Base-by-base conservation (phyloP, 2,329 filamentous ascomycete genomes). In the Fusarium illudens region DNA sequence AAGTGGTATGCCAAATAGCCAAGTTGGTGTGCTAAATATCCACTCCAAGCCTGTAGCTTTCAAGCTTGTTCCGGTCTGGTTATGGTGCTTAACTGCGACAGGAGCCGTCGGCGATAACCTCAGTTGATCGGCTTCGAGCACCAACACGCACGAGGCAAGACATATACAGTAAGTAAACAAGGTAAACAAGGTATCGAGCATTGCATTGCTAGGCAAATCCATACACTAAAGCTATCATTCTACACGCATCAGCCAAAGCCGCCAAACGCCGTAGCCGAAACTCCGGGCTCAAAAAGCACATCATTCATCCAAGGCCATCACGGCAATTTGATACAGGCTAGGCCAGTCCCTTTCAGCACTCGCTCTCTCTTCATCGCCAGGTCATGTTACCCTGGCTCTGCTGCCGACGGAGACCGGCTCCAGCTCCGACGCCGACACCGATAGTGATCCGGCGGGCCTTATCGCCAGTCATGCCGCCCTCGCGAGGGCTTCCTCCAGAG, bases 381-480 rank as follows among this genome's bases (percentile, higher is more conserved):
- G 65, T 54, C 50, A 71, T 63, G 56, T 65, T 73, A 8, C 73
- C 74, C 19, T 68, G 64, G 64, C 71, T 79, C 44, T 78, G 77
- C 49, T 75, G 73, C 32, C 77, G 73, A 22, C 75, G 73, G 39
- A 76, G 77, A 17, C 60, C 64, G 30, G 68, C 61, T 20, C 63
- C 60, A 50, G 67, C 58, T 20, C 64, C 69, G 20, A 74, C 65
- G 20, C 75, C 75, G 48, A 77, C 71, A 68, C 75, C 75, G 51
- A 81, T 80, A 65, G 80, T 81, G 39, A 80, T 78, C 59, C 79
- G 78, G 32, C 79, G 75, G 11, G 74, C 68, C 33, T 72, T 72
- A 22, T 73, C 74, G 12, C 70, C 61, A 15, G 70, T 57, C 60
- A 67, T 58, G 22, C 56, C 32, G 4, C 73, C 67, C 17, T 71